A percentile compares a stretch with the other conserved stretches of the same genome.
These are phyloP conservation scores for Nasturtium officinale DNA, from an alignment of 345 rosid genomes.

Conservation along the genomic window DNA sequence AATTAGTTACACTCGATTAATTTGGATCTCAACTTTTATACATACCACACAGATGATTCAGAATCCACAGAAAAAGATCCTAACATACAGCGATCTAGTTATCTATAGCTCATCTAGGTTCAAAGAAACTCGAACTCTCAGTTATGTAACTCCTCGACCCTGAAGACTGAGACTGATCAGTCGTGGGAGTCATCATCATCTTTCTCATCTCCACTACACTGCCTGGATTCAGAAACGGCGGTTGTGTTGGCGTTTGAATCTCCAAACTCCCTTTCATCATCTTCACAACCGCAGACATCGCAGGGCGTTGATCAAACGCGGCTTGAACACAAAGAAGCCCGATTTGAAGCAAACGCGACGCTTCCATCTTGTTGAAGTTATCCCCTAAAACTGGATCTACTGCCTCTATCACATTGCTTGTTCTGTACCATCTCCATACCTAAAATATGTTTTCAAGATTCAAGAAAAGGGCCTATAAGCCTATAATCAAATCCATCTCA, in stretches of 20 bases:
- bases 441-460: constrained; percentile 24
- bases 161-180: constrained; percentile 47
- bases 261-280: constrained; percentile 57
- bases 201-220: constrained; percentile 41
- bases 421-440: constrained; percentile 68
- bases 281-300: constrained; percentile 72
- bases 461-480: neutral
- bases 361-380: constrained; percentile 53
- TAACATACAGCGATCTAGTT: neutral
- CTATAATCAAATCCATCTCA: neutral
- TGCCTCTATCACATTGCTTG: constrained; percentile 52
- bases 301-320: constrained; percentile 75
- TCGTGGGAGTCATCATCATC: neutral
- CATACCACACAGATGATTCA: constrained; percentile 9
- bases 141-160: constrained; percentile 55
- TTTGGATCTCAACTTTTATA: constrained; percentile 6
- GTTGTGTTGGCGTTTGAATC: constrained; percentile 69
- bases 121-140: constrained; percentile 53
- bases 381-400: constrained; percentile 62
- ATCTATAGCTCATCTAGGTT: constrained; percentile 54
- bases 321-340: constrained; percentile 89
- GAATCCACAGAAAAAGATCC: constrained; percentile 13
- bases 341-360: constrained; percentile 56
- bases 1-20: constrained; percentile 3
- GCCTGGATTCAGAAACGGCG: constrained; percentile 64